Conservation (phyloP, 2,329 filamentous ascomycete genomes). For the Aurifilum marmelostoma region DNA sequence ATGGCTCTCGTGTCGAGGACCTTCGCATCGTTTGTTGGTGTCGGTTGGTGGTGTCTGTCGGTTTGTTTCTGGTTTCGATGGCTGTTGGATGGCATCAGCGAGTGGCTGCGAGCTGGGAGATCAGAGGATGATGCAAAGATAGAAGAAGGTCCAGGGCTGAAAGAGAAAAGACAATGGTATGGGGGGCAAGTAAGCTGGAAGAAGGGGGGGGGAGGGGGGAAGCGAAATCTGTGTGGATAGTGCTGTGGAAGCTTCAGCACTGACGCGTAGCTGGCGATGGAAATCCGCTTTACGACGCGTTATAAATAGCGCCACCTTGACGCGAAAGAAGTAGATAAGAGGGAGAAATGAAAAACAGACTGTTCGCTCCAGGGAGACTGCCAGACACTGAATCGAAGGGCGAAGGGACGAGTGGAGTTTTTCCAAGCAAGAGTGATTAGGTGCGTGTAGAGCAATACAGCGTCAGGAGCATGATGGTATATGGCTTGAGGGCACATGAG, state of each 20-base stretch:
- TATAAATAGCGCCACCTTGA: background rate
- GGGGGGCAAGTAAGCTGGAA: too few relatives aligned
- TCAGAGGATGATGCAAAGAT: background rate
- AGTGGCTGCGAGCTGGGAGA: background rate
- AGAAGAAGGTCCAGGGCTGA: too few relatives aligned
- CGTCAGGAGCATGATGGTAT: background rate
- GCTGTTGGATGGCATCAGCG: background rate
- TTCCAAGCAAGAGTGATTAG: background rate
- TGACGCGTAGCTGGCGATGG: background rate
- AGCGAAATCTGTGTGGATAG: background rate
- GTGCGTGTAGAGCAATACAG: background rate
- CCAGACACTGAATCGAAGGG: background rate
- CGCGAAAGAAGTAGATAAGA: background rate
- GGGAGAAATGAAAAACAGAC: background rate
- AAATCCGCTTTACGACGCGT: background rate
- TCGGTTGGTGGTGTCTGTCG: too few relatives aligned
- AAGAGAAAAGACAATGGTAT: background rate
- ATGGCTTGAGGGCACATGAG: background rate
- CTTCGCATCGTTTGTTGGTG: background rate
- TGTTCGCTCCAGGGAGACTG: background rate
- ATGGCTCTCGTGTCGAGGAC: slow-evolving; percentile 11
- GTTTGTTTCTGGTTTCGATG: too few relatives aligned
- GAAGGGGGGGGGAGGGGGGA: background rate
- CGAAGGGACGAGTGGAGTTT: background rate
- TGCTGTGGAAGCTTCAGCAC: background rate